A percentile compares a stretch with the other conserved stretches of the same genome.
Conservation (phyloP, 495 filamentous ascomycete species). For the Ramalina intermedia region DNA sequence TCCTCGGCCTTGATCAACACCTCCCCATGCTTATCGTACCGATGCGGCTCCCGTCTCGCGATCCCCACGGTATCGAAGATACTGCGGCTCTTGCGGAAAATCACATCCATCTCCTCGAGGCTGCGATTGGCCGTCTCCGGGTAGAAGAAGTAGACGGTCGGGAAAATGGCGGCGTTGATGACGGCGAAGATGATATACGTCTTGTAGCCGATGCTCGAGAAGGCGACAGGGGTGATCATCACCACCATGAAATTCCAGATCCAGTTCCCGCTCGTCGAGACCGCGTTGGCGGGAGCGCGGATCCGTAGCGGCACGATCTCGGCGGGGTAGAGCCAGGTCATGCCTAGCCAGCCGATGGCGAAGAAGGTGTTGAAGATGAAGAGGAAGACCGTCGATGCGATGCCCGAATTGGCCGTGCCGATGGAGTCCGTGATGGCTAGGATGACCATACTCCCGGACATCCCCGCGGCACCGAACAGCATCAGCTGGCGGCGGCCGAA, state of each 20-base stretch:
- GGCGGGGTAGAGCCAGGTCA: conserved; percentile 64
- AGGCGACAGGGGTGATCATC: conserved; percentile 59
- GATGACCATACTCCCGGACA: conserved; percentile 54
- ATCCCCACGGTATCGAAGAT: conserved; percentile 45
- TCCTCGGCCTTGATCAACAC: conserved; percentile 30
- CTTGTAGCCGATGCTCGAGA: conserved; percentile 46
- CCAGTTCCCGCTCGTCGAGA: conserved; percentile 52
- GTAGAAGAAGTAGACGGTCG: conserved; percentile 60
- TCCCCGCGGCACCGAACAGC: conserved; percentile 56
- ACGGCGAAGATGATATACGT: conserved; percentile 73
- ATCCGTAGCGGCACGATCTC: conserved; percentile 62
- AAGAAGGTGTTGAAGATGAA: conserved; percentile 72
- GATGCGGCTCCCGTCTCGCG: conserved; percentile 44
- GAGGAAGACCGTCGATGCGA: conserved; percentile 44
- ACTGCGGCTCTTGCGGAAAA: conserved; percentile 49
- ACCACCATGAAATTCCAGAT: conserved; percentile 43
- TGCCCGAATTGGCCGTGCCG: conserved; percentile 20
- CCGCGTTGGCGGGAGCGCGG: conserved; percentile 57
- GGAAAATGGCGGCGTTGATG: conserved; percentile 59
- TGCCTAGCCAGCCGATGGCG: conserved; percentile 61
- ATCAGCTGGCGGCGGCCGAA: conserved; percentile 58
- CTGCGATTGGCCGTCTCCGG: conserved; percentile 61
- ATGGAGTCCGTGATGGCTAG: conserved; percentile 32
- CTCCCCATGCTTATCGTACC: conserved; percentile 60
- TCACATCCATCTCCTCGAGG: conserved; percentile 61